Evolutionary conservation across 257 asterid species (phyloP).

Genomic region (Gardenia jasminoides): DNA sequence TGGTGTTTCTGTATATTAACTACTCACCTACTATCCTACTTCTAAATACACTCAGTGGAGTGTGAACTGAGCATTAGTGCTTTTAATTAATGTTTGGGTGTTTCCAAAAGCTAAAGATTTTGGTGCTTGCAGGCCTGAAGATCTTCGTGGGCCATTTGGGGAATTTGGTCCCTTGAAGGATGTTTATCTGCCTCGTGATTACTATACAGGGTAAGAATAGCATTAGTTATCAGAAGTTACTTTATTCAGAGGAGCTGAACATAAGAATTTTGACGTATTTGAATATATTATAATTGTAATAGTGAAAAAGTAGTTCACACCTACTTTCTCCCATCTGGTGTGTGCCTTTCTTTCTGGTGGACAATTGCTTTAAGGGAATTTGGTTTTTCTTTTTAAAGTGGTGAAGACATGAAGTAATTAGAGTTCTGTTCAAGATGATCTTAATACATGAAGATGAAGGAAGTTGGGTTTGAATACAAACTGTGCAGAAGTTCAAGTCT

Average conservation of each 20-base stretch:
- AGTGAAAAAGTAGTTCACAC: neutral
- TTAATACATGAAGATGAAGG: conserved; percentile 63
- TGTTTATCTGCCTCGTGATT: conserved; percentile 59
- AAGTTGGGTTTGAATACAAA: conserved; percentile 44
- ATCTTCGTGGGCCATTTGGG: conserved; percentile 65
- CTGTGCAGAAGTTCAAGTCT: conserved; percentile 43
- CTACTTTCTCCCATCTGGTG: conserved; percentile 6
- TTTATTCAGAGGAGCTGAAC: neutral
- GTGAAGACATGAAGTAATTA: conserved; percentile 61
- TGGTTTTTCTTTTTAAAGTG: conserved; percentile 39
- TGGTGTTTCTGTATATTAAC: no score
- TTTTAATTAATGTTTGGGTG: neutral
- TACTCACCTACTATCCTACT: no score
- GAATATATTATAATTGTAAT: neutral
- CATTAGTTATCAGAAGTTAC: neutral
- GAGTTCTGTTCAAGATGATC: conserved; percentile 48
- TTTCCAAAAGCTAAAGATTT: neutral
- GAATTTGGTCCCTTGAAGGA: conserved; percentile 75
- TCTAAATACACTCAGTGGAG: no score
- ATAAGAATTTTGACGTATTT: neutral
- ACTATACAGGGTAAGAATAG: conserved; percentile 52
- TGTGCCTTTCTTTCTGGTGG: conserved; percentile 4
- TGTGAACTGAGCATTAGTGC: no score
- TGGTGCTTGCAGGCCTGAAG: conserved; percentile 51
- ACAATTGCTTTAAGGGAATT: conserved; percentile 32